Evolutionary conservation across 345 rosid species (phyloP).

Genomic region (Brassica nigra): DNA sequence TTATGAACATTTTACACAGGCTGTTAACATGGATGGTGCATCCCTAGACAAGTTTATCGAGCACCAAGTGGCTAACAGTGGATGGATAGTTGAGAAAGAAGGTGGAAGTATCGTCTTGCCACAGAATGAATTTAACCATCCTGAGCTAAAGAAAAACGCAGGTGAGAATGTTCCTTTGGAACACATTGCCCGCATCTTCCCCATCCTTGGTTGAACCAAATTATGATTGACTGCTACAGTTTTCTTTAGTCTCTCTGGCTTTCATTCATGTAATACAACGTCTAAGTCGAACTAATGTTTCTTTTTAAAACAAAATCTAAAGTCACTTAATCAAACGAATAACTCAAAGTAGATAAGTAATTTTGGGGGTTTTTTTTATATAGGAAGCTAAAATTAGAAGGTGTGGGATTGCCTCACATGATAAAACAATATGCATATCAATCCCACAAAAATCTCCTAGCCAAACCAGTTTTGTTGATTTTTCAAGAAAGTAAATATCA

Average conservation of each 20-base stretch:
- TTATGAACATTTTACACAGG: conserved; percentile 46
- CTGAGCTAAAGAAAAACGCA: conserved; percentile 70
- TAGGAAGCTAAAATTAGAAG: conserved; percentile 29
- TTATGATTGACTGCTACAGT: not conserved
- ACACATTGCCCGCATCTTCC: conserved; percentile 84
- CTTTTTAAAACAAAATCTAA: not conserved
- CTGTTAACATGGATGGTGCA: conserved; percentile 74
- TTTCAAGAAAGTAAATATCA: not conserved
- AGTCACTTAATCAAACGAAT: not conserved
- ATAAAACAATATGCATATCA: conserved; percentile 28
- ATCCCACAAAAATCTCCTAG: conserved; percentile 61
- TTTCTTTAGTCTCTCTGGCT: not conserved
- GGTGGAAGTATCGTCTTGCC: conserved; percentile 63
- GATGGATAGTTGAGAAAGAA: conserved; percentile 81
- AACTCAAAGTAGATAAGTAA: not conserved
- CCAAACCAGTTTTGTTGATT: conserved; percentile 43
- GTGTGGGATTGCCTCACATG: conserved; percentile 10
- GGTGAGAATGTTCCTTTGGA: conserved; percentile 74
- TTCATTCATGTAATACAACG: conserved; percentile 13
- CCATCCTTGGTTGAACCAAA: conserved; percentile 68
- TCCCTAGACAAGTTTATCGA: conserved; percentile 85
- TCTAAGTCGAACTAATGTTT: too few species aligned
- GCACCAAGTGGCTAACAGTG: conserved; percentile 41
- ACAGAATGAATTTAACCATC: conserved; percentile 76
- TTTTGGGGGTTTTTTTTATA: not conserved